Evolutionary conservation across 768 basidiomycete species (phyloP), one percentile per base, ranked within the genome.

Genomic region (Lactarius indigo): DNA sequence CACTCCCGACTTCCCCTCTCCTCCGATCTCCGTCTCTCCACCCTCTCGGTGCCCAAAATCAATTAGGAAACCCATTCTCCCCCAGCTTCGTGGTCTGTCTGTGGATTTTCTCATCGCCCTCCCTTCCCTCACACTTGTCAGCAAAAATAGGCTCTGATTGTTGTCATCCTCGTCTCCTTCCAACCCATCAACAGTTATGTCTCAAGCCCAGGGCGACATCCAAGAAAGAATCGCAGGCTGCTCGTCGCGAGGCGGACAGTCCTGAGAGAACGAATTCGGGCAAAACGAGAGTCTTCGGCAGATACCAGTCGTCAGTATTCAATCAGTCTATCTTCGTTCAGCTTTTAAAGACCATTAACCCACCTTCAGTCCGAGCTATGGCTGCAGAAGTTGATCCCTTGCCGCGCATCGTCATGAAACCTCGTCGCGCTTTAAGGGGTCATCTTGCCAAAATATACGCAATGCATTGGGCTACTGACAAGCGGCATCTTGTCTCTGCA

Each of bases 371-470:
- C 74, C 91, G 95, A 59, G 94, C 94, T n/a, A 97, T 98, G 94
- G 94, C 96, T 30, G 89, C 90, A 50, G 97, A 99, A 75, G 92
- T 98, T 50, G 95, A 97, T 71, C 89, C 94, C 20, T 84, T 99
- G 60, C 96, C 96, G 52, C 91, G 96, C 67, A 94, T 99, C 74
- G 90, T 96, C 44, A 96, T 99, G 92, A 92, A 94, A 73, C 92
- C 94, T 61, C 87, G 97, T 65, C 91, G 96, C 72, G 91, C 94
- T 69, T 88, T 99, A 72, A 90, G 95, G 75, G 96, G 96, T 31
- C 96, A 99, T 79, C 87, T 99, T 61, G 96, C 96, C 68, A 99
- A 99, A 84, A 98, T 99, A 75, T 99, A 99, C 77, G 96, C 96
- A 57, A 97, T 99, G 92, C 97, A 99, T 78, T 99, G 97, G 97